These are phyloP conservation scores for Termitomyces sp. DNA, from an alignment of 768 basidiomycete species.

Conservation along the genomic window DNA sequence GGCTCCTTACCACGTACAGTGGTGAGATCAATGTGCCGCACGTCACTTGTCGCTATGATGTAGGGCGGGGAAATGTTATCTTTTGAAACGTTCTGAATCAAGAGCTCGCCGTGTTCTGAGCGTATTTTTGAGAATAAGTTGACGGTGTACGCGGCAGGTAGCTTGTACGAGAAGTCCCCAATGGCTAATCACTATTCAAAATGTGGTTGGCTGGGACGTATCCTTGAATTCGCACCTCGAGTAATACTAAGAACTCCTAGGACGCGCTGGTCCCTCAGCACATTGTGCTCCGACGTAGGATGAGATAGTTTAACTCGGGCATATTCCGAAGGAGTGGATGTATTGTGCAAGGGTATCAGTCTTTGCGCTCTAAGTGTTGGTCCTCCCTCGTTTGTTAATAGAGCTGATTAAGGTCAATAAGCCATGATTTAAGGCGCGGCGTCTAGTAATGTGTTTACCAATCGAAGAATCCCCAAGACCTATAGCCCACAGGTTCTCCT, in stretches of 20 bases:
- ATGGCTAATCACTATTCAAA: constrained; percentile 5
- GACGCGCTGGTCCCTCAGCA: constrained; percentile 8
- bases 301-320: constrained; percentile 9
- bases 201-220: background rate
- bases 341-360: constrained; percentile 8
- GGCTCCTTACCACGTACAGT: constrained; percentile 2
- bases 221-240: constrained; percentile 3
- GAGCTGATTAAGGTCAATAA: background rate
- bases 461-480: constrained; percentile 13
- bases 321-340: constrained; percentile 10
- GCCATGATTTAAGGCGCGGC: background rate
- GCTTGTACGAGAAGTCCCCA: constrained; percentile 14
- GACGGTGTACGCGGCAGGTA: constrained; percentile 5
- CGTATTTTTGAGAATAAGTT: constrained; percentile 7
- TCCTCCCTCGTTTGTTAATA: background rate
- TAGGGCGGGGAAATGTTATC: constrained; percentile 14
- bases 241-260: constrained; percentile 10
- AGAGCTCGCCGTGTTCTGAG: background rate
- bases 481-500: constrained; percentile 9
- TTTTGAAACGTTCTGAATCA: background rate
- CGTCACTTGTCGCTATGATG: constrained; percentile 6
- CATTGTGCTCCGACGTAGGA: constrained; percentile 9
- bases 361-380: background rate
- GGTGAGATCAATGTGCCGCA: constrained; percentile 10
- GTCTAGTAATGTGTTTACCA: background rate